phyloP scores from a whole-genome alignment of 192 early-diverging fungal genomes.

The Irineochytrium annulatum region DNA sequence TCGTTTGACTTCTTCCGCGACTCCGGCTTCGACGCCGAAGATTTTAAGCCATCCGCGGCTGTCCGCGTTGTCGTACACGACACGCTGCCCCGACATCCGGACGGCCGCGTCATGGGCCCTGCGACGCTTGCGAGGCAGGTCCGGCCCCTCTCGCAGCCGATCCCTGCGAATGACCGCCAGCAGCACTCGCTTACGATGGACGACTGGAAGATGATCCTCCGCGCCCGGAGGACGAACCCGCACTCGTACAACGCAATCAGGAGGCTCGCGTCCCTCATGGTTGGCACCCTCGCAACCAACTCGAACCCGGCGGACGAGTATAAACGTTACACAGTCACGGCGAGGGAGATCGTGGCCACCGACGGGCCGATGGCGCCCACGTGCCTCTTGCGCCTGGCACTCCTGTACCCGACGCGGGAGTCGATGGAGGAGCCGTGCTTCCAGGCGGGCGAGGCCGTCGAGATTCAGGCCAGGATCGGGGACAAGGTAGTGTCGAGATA shows the following conservation, averaged over 20 bases:
- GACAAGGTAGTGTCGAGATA: slow-evolving; percentile 18
- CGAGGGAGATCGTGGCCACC: slow-evolving; percentile 8
- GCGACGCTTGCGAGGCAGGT: not conserved
- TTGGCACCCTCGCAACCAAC: slow-evolving; percentile 14
- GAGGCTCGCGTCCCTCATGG: slow-evolving; percentile 15
- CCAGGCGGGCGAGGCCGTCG: slow-evolving; percentile 27
- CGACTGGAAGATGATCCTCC: slow-evolving; percentile 13
- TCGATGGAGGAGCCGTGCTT: slow-evolving; percentile 4
- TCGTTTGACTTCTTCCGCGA: slow-evolving; percentile 32
- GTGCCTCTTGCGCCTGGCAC: slow-evolving; percentile 12
- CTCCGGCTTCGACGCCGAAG: slow-evolving; percentile 27
- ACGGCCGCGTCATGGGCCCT: no score
- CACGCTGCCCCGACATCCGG: not conserved
- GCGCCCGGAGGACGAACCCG: slow-evolving; percentile 11
- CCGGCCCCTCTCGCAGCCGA: not conserved
- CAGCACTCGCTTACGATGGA: not conserved
- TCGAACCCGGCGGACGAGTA: slow-evolving; percentile 11
- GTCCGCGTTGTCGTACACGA: not conserved
- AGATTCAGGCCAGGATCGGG: slow-evolving; percentile 20
- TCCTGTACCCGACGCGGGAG: slow-evolving; percentile 21
- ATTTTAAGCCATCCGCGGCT: slow-evolving; percentile 5
- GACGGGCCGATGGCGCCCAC: not conserved
- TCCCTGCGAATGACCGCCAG: not conserved
- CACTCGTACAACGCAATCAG: slow-evolving; percentile 17
- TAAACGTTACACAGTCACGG: slow-evolving; percentile 22